These are phyloP conservation scores for Cochlearia excelsa DNA, from an alignment of 345 rosid species.

Conservation along the genomic window DNA sequence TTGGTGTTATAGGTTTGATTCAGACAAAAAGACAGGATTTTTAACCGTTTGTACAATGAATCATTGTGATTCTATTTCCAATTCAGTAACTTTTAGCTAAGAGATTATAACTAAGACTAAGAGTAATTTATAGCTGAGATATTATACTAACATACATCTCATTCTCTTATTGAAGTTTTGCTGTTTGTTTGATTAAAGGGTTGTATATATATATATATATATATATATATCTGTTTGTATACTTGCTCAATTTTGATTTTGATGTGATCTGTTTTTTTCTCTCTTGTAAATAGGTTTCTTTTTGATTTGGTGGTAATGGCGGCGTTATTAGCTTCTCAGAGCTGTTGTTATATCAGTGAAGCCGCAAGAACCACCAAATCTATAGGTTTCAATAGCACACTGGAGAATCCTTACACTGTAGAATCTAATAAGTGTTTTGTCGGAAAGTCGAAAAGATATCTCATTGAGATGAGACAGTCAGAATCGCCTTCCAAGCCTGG, in stretches of 20 bases:
- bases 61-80: slow-evolving; percentile 7
- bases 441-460: slow-evolving; percentile 38
- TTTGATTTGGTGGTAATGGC: slow-evolving; percentile 47
- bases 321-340: slow-evolving; percentile 71
- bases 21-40: too few relatives aligned
- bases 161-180: background rate
- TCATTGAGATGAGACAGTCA: slow-evolving; percentile 55
- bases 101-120: background rate
- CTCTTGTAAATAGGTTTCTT: background rate
- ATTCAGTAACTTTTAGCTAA: background rate
- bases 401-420: slow-evolving; percentile 38
- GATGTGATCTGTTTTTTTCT: background rate
- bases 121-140: too few relatives aligned
- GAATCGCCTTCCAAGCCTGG: slow-evolving; percentile 52
- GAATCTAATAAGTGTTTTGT: slow-evolving; percentile 21
- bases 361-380: slow-evolving; percentile 42
- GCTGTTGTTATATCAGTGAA: slow-evolving; percentile 56
- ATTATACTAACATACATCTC: too few relatives aligned
- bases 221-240: background rate
- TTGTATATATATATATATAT: too few relatives aligned
- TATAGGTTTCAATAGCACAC: slow-evolving; percentile 54
- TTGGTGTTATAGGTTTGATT: background rate
- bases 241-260: background rate
- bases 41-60: background rate
- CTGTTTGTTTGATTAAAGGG: background rate